Evolutionary conservation across 768 basidiomycete genomes (phyloP), one percentile per base, ranked within the genome.

Genomic region (Lactarius trivialis): DNA sequence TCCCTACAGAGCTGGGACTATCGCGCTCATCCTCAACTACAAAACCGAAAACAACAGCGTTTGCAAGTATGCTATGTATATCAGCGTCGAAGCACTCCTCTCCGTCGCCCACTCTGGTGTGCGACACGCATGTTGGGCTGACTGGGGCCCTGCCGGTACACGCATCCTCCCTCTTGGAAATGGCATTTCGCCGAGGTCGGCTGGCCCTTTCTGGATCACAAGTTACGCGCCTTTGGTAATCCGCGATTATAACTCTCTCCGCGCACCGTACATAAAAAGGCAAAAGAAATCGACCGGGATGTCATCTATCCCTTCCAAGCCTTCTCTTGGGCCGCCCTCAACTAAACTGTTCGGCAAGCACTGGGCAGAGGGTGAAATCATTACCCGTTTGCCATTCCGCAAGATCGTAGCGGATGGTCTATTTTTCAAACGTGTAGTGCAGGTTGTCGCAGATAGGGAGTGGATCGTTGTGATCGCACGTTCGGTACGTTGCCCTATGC

Each of bases 191-290:
- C 57, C 57, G 14, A 51, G 17, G 3, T 45, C 61, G 14, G 57
- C 57, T 48, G 61, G 61, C 17, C 48, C 57, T 14, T 55, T 58
- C 21, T 63, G 56, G 61, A 58, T 58, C 36, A 48, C 37, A 33
- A 41, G n/a, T 12, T 34, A 26, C 28, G 52, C 56, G 11, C 61
- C 61, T 26, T 11, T 62, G 33, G 51, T 53, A n/a, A 28, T 62
- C 30, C 56, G 61, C 34, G 61, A 63, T n/a, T 58, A 63, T 39
- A 56, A 53, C 0, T 7, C 11, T 4, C 52, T 58, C 11, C 61
- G 61, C 2, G 24, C 57, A 12, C 52, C 45, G 21, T 54, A 26
- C 5, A 15, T 39, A 1, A 24, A 48, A 26, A 48, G 3, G 45
- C 24, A 45, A 24, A 45, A 24, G 8, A 11, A 4, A 26, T 24